These are phyloP conservation scores for Hygrophorus pudorinus DNA, from an alignment of 768 basidiomycete genomes.

Conservation along the genomic window DNA sequence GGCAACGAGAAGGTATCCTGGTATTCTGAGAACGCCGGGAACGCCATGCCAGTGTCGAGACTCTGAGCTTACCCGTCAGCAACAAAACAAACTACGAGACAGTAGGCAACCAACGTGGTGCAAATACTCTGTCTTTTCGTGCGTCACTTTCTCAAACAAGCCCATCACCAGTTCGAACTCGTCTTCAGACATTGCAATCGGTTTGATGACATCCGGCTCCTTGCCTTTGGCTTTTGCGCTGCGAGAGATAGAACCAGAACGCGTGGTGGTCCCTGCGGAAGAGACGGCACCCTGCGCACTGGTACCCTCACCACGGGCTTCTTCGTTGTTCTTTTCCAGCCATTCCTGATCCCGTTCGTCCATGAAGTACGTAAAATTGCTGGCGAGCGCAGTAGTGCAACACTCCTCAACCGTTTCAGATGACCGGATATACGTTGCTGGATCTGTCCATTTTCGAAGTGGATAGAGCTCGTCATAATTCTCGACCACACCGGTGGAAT, in stretches of 20 bases:
- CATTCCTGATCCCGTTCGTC: conserved; percentile 94
- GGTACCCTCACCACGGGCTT: conserved; percentile 78
- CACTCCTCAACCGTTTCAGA: conserved; percentile 84
- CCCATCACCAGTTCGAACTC: conserved; percentile 96
- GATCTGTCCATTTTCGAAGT: conserved; percentile 60
- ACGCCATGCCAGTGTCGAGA: conserved; percentile 55
- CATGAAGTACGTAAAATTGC: conserved; percentile 85
- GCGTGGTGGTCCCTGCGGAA: conserved; percentile 17
- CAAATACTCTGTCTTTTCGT: conserved; percentile 81
- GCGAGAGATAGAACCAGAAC: conserved; percentile 45
- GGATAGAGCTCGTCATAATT: conserved; percentile 77
- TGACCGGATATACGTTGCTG: conserved; percentile 66
- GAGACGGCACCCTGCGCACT: conserved; percentile 66
- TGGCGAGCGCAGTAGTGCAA: conserved; percentile 45
- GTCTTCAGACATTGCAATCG: conserved; percentile 72
- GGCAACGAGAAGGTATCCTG: conserved; percentile 55
- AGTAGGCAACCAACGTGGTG: conserved; percentile 59
- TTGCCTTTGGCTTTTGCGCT: conserved; percentile 81
- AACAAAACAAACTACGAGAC: neutral
- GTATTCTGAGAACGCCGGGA: conserved; percentile 67
- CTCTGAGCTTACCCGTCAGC: conserved; percentile 26
- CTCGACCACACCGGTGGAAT: conserved; percentile 70
- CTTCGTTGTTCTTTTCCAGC: conserved; percentile 87
- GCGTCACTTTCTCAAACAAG: conserved; percentile 82
- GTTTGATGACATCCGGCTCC: conserved; percentile 59